Base-by-base conservation (phyloP, 163 green algal species). In the Coccomyxa subellipsoidea region DNA sequence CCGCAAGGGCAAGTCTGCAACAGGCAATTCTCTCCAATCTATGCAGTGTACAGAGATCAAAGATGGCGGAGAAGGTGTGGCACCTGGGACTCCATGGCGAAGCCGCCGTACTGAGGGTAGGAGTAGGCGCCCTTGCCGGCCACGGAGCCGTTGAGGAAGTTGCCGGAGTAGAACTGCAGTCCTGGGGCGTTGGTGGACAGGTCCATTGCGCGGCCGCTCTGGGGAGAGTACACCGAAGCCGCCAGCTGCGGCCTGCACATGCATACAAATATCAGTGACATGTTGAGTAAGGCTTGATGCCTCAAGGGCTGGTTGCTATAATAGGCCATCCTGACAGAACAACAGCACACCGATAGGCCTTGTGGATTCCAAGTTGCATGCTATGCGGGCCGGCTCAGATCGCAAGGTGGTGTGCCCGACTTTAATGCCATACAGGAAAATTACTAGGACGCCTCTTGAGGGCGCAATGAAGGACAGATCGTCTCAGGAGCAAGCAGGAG, bases 141-240 rank as follows among this genome's bases (percentile, higher is more conserved):
- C 29, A 90, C 27, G 27, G 47, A 83, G 73, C 85, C 83, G 34
- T 89, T 86, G 39, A 89, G 37, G 36, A 79, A 79, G 82, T 86
- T 86, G 82, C 82, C 82, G 3, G 81, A 81, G 81, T 91, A 91
- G 38, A 90, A 85, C 59, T 91, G 87, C 39, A 91, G 38, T 12
- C 85, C 87, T 0, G 87, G 85, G 8, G 81, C 79, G 6, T 80
- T 90, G 38, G 87, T 91, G n/a, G 72, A 77, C 34, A 91, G 54
- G 7, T 81, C 29, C 79, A 91, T 80, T 32, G 38, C 70, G 7
- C 85, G 70, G 15, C 85, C 85, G 0, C 78, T 84, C 0, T 31
- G 29, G 0, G 83, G 83, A 32, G 85, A 34, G 36, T 76, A 7
- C 53, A 91, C 70, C 1, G 54, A 81, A 15, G 81, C 85, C 18